These are phyloP conservation scores for Forsythia viridissima DNA, from an alignment of 257 asterid genomes.

Conservation along the genomic window DNA sequence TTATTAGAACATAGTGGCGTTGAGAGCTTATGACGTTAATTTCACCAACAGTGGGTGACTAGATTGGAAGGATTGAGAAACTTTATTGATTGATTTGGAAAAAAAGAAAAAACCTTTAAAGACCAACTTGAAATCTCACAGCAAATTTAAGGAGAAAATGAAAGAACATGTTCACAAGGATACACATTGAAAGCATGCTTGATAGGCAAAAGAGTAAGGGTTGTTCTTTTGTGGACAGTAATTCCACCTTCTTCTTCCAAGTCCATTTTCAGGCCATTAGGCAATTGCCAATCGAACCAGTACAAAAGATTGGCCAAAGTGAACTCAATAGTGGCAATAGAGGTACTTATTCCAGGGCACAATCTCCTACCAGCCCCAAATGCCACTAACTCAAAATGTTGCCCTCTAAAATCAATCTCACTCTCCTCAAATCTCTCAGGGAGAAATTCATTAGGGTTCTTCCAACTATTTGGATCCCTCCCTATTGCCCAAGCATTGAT, in stretches of 20 bases:
- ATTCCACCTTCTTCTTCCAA: constrained; percentile 29
- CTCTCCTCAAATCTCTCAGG: constrained; percentile 22
- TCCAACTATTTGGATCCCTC: constrained; percentile 28
- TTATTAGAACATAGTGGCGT: no score
- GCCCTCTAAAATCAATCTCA: constrained; percentile 26
- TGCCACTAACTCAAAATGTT: constrained; percentile 29
- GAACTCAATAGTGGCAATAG: constrained; percentile 24
- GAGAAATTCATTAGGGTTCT: constrained; percentile 23
- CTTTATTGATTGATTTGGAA: no score
- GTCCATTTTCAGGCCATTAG: constrained; percentile 22
- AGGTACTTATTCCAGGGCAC: constrained; percentile 17
- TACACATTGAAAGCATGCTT: neutral
- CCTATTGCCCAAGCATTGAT: constrained; percentile 27
- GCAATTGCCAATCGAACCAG: constrained; percentile 29
- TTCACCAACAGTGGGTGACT: no score
- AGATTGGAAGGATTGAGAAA: no score
- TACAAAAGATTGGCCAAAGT: constrained; percentile 27
- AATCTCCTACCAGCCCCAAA: constrained; percentile 36
- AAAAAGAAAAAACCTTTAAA: no score
- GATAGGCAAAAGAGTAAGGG: constrained; percentile 23
- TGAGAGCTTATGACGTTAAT: no score
- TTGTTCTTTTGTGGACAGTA: constrained; percentile 19
- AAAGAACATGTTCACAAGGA: no score
- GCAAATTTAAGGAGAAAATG: no score
- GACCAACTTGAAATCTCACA: no score